Evolutionary conservation across 345 rosid species (phyloP), one percentile per base, ranked within the genome.

Genomic region (Conringia planisiliqua): DNA sequence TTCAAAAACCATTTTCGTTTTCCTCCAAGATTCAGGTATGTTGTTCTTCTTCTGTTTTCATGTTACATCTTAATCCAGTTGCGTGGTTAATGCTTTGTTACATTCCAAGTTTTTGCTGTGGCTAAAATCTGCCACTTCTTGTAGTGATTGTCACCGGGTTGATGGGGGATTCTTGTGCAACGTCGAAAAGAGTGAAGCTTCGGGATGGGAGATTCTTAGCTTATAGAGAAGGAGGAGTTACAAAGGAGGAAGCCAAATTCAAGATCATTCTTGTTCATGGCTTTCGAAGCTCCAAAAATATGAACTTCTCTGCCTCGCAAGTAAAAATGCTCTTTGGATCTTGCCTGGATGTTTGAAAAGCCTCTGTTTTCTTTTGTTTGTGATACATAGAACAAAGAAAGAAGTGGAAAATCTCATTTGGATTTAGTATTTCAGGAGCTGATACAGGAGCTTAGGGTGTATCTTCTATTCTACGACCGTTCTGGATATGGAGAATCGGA

Each of bases 401-500:
- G 13, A 13, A 13, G 14, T n/a, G 22, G 10, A 7, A 5, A 12
- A 40, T 16, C 57, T 74, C 8, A 74, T 32, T 0, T 75, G 43
- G 55, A 29, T 20, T 4, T 66, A 35, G 43, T 57, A 58, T 57
- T 74, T 70, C 96, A 93, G 97, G 93, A 85, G 56, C 65, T 90
- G 12, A 76, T 88, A 46, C 84, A 89, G 64, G 86, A 87, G 75
- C 56, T 86, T 84, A 87, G 88, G 44, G 74, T 93, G 76, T 93
- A 86, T 67, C 62, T 90, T 59, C 79, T 90, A 75, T 72, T 76
- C 52, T 87, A 77, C 47, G 98, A 93, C 76, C 85, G 98, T 36
- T 91, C 96, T 22, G 98, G 98, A 27, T 93, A 93, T 74, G 96
- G 97, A 46, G 92, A 82, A 42, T 90, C 97, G 9, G 92, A 89